Base-by-base conservation (phyloP, 169 alveolate genomes). In the Eimeria praecox region DNA sequence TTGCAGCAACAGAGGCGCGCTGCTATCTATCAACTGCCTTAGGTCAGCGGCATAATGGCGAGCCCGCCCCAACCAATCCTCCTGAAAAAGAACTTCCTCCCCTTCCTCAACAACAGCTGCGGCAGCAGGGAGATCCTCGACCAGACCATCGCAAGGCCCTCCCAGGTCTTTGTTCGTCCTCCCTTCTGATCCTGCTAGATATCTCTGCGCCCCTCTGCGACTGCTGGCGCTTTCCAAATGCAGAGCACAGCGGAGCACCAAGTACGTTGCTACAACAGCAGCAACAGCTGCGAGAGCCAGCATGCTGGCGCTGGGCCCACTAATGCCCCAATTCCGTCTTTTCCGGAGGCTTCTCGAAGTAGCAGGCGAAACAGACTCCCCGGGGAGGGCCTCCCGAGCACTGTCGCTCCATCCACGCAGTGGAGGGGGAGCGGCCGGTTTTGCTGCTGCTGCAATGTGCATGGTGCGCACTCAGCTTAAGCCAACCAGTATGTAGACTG, bases 171-270 rank as follows among this genome's bases (percentile, higher is more conserved):
- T 18, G 0, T 20, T 73, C 16, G 49, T 3, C 33, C 16, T 35
- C 20, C 40, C 40, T 66, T 66, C 78, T 66, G 78, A 40, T 66
- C 42, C 78, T 66, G 78, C 42, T 6, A 66, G 78, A 66, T 30
- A 66, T 66, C 78, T 30, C 46, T 10, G 46, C 4, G 78, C 42
- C 42, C 2, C 78, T n/a, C 1, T n/a, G 42, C 52, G 14, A 2
- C 18, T 38, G 35, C 83, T 33, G 49, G 83, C 30, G 49, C 1
- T 73, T 18, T n/a, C 5, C 54, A 73, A 73, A 38, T 73, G 12
- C 49, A 73, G 54, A 35, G 54, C 83, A 16, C 83, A 73, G 33
- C 83, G 83, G 54, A 73, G 54, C 83, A 73, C 83, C 3, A 73
- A 73, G 52, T 73, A 73, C 52, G 54, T 30, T 16, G 54, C 52